A percentile compares a stretch with the other conserved stretches of the same genome.
Evolutionary conservation across 2,329 filamentous ascomycete species (phyloP).

Genomic region (Rutstroemia sp.): DNA sequence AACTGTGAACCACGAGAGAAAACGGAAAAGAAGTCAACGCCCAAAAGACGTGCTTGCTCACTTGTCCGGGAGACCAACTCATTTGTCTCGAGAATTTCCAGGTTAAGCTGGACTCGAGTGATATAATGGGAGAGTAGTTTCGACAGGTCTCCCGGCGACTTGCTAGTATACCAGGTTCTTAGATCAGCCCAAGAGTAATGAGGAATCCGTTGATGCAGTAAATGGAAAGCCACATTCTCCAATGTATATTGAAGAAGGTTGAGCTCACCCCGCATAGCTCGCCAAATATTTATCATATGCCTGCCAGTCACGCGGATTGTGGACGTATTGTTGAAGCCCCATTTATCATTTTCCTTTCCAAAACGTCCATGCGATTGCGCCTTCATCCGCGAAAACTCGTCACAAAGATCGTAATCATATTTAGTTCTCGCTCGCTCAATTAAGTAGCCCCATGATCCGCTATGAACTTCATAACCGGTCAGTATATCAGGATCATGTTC

Average conservation of each 20-base stretch:
- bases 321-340: slow-evolving; percentile 92
- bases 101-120: slow-evolving; percentile 66
- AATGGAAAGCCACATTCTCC: slow-evolving; percentile 90
- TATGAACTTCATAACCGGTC: slow-evolving; percentile 91
- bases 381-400: slow-evolving; percentile 87
- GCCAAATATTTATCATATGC: slow-evolving; percentile 96
- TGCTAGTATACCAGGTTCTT: slow-evolving; percentile 73
- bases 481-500: slow-evolving; percentile 83
- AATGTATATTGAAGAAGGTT: slow-evolving; percentile 91
- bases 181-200: slow-evolving; percentile 76
- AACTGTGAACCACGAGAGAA: slow-evolving; percentile 93
- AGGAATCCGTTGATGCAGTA: slow-evolving; percentile 80
- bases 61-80: slow-evolving; percentile 84
- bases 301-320: slow-evolving; percentile 88
- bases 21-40: slow-evolving; percentile 95
- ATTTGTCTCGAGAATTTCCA: slow-evolving; percentile 88
- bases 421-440: slow-evolving; percentile 81
- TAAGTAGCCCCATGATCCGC: slow-evolving; percentile 89
- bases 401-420: slow-evolving; percentile 85
- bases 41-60: slow-evolving; percentile 86
- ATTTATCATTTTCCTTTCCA: slow-evolving; percentile 78
- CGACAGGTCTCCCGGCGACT: slow-evolving; percentile 58
- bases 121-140: slow-evolving; percentile 75
- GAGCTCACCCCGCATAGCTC: slow-evolving; percentile 88
- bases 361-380: slow-evolving; percentile 74